These are phyloP conservation scores for Lasiodiplodia hormozganensis DNA, from an alignment of 2,329 filamentous ascomycete genomes.

Conservation along the genomic window DNA sequence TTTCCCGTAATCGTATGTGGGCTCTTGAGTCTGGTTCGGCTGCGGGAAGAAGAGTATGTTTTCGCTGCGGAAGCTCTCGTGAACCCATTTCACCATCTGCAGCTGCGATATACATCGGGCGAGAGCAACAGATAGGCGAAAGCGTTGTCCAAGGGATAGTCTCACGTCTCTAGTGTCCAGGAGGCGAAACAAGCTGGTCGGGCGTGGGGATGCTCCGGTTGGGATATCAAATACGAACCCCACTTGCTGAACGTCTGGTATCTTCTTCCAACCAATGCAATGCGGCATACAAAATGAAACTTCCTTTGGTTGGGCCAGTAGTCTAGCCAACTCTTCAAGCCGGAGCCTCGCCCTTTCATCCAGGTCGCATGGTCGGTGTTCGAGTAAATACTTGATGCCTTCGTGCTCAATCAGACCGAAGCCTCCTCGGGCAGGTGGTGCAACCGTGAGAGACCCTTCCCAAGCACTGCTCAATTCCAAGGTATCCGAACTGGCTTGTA, in stretches of 20 bases:
- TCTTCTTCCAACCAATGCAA: slow-evolving; percentile 32
- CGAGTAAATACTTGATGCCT: neutral
- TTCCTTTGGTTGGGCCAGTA: slow-evolving; percentile 31
- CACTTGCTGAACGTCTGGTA: slow-evolving; percentile 5
- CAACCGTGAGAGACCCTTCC: rapidly evolving
- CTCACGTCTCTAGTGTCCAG: slow-evolving; percentile 3
- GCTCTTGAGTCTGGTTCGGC: neutral
- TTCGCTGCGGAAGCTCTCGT: slow-evolving; percentile 33
- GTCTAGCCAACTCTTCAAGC: slow-evolving; percentile 25
- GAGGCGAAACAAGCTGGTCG: slow-evolving; percentile 26
- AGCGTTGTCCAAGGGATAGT: slow-evolving; percentile 25
- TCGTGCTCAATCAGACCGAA: neutral
- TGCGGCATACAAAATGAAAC: slow-evolving; percentile 30
- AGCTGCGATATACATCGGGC: slow-evolving; percentile 31
- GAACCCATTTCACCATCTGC: slow-evolving; percentile 33
- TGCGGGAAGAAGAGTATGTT: slow-evolving; percentile 33
- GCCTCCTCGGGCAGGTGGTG: neutral
- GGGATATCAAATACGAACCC: slow-evolving; percentile 31
- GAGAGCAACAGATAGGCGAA: slow-evolving; percentile 28
- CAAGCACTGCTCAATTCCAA: neutral
- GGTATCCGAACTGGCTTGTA: neutral
- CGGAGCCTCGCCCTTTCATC: neutral
- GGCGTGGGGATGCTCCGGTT: neutral
- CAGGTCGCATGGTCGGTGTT: neutral
- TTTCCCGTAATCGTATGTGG: neutral